Evolutionary conservation across 306 rosid genomes (phyloP).

Genomic region (Herpetospermum pedunculosum): DNA sequence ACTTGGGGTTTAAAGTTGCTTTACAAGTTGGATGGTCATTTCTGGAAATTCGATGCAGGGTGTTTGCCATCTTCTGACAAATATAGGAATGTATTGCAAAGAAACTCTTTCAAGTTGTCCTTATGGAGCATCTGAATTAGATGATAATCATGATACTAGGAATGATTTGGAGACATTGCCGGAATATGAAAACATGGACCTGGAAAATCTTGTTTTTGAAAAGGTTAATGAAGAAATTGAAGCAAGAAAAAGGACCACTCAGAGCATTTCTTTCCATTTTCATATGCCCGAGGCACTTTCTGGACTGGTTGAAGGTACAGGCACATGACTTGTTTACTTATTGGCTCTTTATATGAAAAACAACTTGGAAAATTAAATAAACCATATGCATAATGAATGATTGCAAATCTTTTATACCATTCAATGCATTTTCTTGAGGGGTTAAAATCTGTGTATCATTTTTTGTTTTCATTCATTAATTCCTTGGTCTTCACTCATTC

Average conservation of each 20-base stretch:
- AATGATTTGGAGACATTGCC: conserved; percentile 60
- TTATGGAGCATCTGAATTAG: conserved; percentile 46
- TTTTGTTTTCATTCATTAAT: background rate
- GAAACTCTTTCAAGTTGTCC: conserved; percentile 44
- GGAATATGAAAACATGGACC: conserved; percentile 85
- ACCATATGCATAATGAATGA: background rate
- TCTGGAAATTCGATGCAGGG: conserved; percentile 48
- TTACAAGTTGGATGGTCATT: background rate
- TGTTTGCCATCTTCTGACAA: conserved; percentile 68
- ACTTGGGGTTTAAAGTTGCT: background rate
- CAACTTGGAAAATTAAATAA: background rate
- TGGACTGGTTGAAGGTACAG: conserved; percentile 68
- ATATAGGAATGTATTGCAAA: conserved; percentile 60
- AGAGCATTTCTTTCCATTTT: conserved; percentile 65
- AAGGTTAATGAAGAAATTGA: conserved; percentile 84
- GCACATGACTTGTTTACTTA: background rate
- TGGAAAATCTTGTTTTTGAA: conserved; percentile 74
- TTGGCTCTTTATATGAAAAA: background rate
- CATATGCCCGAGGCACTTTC: conserved; percentile 65
- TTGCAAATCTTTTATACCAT: background rate
- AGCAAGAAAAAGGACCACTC: conserved; percentile 66
- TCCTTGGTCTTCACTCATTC: background rate
- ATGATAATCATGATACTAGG: conserved; percentile 56
- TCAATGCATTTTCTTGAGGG: background rate
- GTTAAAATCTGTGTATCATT: background rate